Evolutionary conservation across 371 early-diverging fungal species (phyloP), one percentile per base, ranked within the genome.

Genomic region (Ordospora colligata): DNA sequence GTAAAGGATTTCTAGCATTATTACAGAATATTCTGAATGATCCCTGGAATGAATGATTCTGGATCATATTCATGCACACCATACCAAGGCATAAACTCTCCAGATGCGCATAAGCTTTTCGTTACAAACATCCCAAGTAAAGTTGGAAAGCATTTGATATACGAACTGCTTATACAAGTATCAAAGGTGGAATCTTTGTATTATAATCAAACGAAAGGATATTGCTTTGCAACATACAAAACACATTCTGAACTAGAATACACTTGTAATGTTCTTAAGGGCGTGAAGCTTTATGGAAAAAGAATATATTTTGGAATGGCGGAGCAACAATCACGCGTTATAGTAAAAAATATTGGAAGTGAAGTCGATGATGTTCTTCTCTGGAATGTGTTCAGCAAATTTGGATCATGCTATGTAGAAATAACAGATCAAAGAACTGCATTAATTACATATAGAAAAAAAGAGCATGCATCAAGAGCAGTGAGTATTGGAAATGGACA

Each of bases 91-190:
- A 40, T 5, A 40, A 40, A 17, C 44, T 65, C 44, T 4, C 5
- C 58, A 69, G 43, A 32, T 10, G 54, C 4, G 22, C 66, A 65
- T 21, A 52, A 43, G 11, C 69, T 69, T 12, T 69, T 50, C 21
- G 64, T 72, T 17, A 40, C 58, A 7, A 72, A 72, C 11, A 72
- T 72, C 44, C 49, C 43, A 42, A 43, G 27, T 25, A 47, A 32
- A 17, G 44, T 47, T 25, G 25, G 40, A 46, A 72, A 27, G 44
- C 46, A 44, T n/a, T 42, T 44, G 27, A n/a, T 72, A 12, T 65
- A 72, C 21, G 72, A 72, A n/a, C 32, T 72, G 3, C 53, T 72
- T 25, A 65, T 58, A 10, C 72, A 72, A 27, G 46, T 64, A 19
- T 46, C 64, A 22, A 46, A 27, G 12, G 45, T 72, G 9, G 22